Base-by-base conservation (phyloP, 2,329 filamentous ascomycete genomes). In the Fusarium sp. region DNA sequence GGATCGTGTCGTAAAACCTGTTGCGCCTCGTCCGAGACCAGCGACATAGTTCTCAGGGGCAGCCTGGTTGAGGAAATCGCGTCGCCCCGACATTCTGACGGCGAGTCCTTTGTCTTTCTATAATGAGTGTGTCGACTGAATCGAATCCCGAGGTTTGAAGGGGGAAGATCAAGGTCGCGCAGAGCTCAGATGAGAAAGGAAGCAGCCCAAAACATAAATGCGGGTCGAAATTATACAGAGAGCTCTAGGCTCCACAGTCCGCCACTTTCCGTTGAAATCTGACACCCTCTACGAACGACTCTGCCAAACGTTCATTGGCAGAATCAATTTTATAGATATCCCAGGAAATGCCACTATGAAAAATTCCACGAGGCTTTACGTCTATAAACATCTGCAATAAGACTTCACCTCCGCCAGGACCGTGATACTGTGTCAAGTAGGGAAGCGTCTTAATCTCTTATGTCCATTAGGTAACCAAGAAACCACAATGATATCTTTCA, bases 1-100 rank as follows among this genome's bases (percentile, higher is more conserved):
- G 65, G 96, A 98, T 79, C 97, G 91, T 45, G 96, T 99, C 22
- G 96, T 98, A 85, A 99, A 99, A 69, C 97, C 96, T 13, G 96
- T 99, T 28, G 97, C 97, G 85, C 96, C 96, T 88, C 97, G 93
- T 84, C 96, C 96, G 73, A 99, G 91, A 89, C 96, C 96, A 74
- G 96, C 96, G 73, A 99, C 96, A 80, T 96, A 96, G 83, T 95
- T 96, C 79, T 95, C 93, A 18, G 93, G 93, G 63, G 93, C 93
- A 71, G 93, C 92, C 83, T 97, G 95, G 84, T 89, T 95, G 69
- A 98, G 84, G 80, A 98, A 98, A 84, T 98, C 95, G 80, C 90
- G 89, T 86, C 94, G 92, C 78, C 83, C 84, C 56, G 88, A 83
- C 88, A 89, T 90, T n/a, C 72, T 84, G 70, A 69, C 73, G 55